Base-by-base conservation (phyloP, 2,329 filamentous ascomycete genomes). In the Aspergillus phoenicis region DNA sequence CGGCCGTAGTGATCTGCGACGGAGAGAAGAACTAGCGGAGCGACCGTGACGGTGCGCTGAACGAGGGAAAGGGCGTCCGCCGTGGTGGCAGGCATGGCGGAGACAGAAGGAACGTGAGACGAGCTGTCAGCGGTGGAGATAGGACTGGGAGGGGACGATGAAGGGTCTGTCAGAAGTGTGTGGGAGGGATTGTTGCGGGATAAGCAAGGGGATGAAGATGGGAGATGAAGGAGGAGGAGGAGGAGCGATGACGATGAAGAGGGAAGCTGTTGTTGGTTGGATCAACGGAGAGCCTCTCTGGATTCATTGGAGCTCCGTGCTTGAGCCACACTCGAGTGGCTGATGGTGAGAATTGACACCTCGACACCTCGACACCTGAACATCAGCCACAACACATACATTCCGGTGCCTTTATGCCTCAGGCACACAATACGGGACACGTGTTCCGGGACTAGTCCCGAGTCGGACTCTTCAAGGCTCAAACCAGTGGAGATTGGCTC, bases 1-100 rank as follows among this genome's bases (percentile, higher is more conserved):
- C 95, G 91, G 77, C 96, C 96, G 83, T 96, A 99, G 82, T 99
- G 95, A 83, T 99, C 95, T 85, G 96, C 95, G 70, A 90, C 93
- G 67, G 94, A 98, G 74, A 99, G 91, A 70, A 99, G 91, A 73
- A 99, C 95, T 77, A 99, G 89, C 71, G 95, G 95, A 73, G 95
- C 95, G 80, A 99, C 94, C 69, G 94, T 96, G 79, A 99, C 95
- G 80, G 90, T 97, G 79, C 92, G 89, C 73, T 89, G 94, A 78
- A 97, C 93, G 77, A 98, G 89, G 70, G 91, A 96, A 78, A 97
- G 88, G 68, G 94, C 96, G 84, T 98, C 94, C 79, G 93, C 92
- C 77, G 94, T 97, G 68, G 94, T 98, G 79, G 94, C 89, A 81
- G 93, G 94, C 94, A 98, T 98, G 77, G 75, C 87, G 79, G 71